Percentiles rank a stretch among this genome's conserved stretches.
Evolutionary conservation across 148 eudicot genomes (phyloP).

Genomic region (Gaultheria prostrata): DNA sequence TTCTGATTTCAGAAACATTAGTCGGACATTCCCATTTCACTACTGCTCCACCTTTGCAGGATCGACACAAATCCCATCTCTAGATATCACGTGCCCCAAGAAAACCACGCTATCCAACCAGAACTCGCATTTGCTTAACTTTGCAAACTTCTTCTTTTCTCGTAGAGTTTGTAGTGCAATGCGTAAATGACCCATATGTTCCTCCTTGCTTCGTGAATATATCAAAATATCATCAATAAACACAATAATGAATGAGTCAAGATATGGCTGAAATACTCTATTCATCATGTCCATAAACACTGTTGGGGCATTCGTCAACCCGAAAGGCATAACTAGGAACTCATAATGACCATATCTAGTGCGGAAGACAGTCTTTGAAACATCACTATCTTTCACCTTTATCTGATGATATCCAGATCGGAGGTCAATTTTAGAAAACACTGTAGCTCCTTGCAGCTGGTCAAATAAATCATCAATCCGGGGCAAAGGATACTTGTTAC

Average conservation of each 20-base stretch:
- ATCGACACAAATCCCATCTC: not conserved
- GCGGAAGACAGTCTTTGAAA: not conserved
- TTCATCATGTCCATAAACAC: not conserved
- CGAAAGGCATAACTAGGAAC: not conserved
- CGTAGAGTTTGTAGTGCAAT: not conserved
- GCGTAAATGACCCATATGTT: not conserved
- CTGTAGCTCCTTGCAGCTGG: not conserved
- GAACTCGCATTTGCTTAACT: no score
- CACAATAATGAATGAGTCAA: not conserved
- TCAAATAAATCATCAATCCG: not conserved
- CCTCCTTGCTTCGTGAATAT: not conserved
- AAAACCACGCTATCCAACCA: no score
- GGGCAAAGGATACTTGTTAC: not conserved
- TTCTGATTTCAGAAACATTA: not conserved
- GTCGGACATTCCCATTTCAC: not conserved
- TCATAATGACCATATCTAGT: not conserved
- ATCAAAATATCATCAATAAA: not conserved
- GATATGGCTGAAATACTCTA: not conserved
- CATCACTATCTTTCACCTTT: not conserved
- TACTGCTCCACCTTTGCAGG: not conserved
- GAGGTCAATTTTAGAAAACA: not conserved
- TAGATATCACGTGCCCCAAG: no score
- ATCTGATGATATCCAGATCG: not conserved
- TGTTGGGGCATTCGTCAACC: not conserved
- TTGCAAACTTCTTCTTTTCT: not conserved